Conservation (phyloP, 2,329 filamentous ascomycete genomes). For the Epichloe sp. region DNA sequence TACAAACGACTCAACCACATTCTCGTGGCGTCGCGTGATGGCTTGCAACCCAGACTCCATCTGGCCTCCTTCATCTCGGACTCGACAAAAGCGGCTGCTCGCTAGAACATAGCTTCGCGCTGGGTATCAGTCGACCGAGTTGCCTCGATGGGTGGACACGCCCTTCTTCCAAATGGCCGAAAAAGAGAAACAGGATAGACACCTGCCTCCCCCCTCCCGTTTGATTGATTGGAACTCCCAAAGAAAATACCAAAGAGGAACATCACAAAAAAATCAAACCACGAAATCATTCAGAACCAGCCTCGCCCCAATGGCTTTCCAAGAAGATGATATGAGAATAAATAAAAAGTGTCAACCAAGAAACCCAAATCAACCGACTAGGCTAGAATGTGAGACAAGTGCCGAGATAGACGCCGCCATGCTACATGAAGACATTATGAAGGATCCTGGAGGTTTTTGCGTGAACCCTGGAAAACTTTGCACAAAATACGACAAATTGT, state of each 20-base stretch:
- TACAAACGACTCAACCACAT: not conserved
- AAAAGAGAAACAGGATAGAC: not conserved
- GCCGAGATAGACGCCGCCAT: constrained; percentile 22
- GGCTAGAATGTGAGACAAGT: constrained; percentile 8
- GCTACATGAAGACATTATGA: constrained; percentile 22
- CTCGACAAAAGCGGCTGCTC: constrained; percentile 2
- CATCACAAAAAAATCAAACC: not conserved
- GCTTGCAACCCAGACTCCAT: not conserved
- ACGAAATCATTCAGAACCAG: not conserved
- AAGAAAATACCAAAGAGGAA: constrained; percentile 5
- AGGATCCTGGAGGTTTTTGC: constrained; percentile 11
- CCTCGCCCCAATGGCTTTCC: constrained; percentile 5
- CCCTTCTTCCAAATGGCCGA: not conserved
- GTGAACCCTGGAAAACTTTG: not conserved
- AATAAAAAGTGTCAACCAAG: constrained; percentile 7
- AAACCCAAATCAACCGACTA: not conserved
- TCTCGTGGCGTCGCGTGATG: not conserved
- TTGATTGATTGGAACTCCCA: not conserved
- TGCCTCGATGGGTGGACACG: not conserved
- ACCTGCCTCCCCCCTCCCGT: constrained; percentile 6
- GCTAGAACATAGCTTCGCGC: not conserved
- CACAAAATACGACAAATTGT: not conserved
- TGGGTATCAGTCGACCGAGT: constrained; percentile 10
- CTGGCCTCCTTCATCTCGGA: constrained; percentile 1
- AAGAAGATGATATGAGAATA: constrained; percentile 8